Evolutionary conservation across 768 basidiomycete species (phyloP).

Genomic region (Podaxis rugospora): DNA sequence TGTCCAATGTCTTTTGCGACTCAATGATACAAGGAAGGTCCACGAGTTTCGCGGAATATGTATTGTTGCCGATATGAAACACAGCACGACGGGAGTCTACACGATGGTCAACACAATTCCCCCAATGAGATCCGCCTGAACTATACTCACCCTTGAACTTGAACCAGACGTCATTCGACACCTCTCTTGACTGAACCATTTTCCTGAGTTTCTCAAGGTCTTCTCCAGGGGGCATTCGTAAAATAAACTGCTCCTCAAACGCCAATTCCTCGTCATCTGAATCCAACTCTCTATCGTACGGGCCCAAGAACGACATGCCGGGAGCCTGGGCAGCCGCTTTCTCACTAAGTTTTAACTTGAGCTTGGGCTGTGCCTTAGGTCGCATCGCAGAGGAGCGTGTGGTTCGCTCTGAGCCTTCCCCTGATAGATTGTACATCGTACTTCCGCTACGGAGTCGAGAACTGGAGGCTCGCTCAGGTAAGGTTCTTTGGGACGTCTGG

Average conservation of each 20-base stretch:
- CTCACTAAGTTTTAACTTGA: conserved; percentile 86
- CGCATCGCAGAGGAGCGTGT: conserved; percentile 54
- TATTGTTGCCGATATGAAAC: conserved; percentile 78
- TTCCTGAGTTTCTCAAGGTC: conserved; percentile 77
- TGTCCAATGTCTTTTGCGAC: conserved; percentile 93
- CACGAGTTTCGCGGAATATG: conserved; percentile 90
- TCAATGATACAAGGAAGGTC: conserved; percentile 94
- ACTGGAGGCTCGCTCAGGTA: conserved; percentile 21
- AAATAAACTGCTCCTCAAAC: conserved; percentile 96
- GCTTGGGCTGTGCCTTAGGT: conserved; percentile 61
- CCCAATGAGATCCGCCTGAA: not conserved
- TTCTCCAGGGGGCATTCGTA: conserved; percentile 83
- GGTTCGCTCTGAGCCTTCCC: conserved; percentile 41
- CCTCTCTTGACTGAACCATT: conserved; percentile 75
- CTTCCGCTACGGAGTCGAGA: conserved; percentile 33
- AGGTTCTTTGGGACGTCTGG: conserved; percentile 1
- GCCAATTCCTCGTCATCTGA: conserved; percentile 92
- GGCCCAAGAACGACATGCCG: conserved; percentile 85
- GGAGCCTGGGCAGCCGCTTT: conserved; percentile 77
- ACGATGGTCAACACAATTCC: not conserved
- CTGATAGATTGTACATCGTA: conserved; percentile 19
- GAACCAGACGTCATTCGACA: conserved; percentile 88
- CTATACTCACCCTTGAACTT: conserved; percentile 82
- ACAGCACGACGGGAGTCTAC: conserved; percentile 87
- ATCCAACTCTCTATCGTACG: conserved; percentile 92